Conservation (phyloP, 768 basidiomycete species). For the Scleroderma bovista region DNA sequence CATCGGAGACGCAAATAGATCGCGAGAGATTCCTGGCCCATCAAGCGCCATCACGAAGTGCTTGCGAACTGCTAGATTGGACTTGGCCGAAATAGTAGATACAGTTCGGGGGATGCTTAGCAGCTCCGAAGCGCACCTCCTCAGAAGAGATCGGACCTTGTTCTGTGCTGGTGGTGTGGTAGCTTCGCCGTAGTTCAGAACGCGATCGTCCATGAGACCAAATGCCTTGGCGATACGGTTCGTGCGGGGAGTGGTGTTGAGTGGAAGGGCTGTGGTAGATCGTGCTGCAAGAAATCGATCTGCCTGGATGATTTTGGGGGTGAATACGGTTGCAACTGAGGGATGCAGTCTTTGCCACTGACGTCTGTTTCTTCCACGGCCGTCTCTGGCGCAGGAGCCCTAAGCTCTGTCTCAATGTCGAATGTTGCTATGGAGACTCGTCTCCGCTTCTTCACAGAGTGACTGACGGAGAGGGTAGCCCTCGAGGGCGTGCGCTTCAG, state of each 20-base stretch:
- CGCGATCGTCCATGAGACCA: slow-evolving; percentile 50
- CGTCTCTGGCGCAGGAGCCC: slow-evolving; percentile 12
- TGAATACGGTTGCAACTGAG: background rate
- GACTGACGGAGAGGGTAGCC: slow-evolving; percentile 34
- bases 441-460: slow-evolving; percentile 37
- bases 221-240: slow-evolving; percentile 59
- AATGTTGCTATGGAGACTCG: slow-evolving; percentile 36
- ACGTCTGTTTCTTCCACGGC: slow-evolving; percentile 25
- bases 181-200: slow-evolving; percentile 48
- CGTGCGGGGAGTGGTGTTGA: slow-evolving; percentile 62
- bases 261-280: slow-evolving; percentile 45
- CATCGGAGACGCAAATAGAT: slow-evolving; percentile 53
- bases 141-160: slow-evolving; percentile 43
- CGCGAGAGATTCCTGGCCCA: slow-evolving; percentile 52
- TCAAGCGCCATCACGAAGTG: slow-evolving; percentile 60
- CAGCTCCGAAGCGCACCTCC: slow-evolving; percentile 48
- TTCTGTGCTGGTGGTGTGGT: slow-evolving; percentile 28
- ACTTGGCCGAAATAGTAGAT: slow-evolving; percentile 46
- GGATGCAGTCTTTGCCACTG: slow-evolving; percentile 9
- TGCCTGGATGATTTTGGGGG: slow-evolving; percentile 31
- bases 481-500: slow-evolving; percentile 35
- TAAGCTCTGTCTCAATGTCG: slow-evolving; percentile 33
- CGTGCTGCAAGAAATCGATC: slow-evolving; percentile 58
- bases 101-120: slow-evolving; percentile 30
- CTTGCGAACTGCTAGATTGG: slow-evolving; percentile 48